Percentiles rank a stretch among this genome's conserved stretches.
These are phyloP conservation scores for Ganoderma resinaceum DNA, from an alignment of 1,284 basidiomycete genomes.

Conservation along the genomic window DNA sequence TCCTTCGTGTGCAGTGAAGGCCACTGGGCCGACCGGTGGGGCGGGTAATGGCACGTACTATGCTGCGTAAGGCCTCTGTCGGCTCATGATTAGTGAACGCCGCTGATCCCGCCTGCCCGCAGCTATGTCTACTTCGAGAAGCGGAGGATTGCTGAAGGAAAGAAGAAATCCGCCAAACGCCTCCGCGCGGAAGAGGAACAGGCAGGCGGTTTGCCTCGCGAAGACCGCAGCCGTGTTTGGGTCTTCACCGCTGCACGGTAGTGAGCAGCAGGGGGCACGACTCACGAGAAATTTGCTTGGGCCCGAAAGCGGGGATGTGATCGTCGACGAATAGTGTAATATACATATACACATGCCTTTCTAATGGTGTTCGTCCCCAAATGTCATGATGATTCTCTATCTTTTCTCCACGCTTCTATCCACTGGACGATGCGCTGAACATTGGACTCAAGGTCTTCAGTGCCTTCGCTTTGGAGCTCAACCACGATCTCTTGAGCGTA, in stretches of 20 bases:
- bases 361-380: slow-evolving; percentile 10
- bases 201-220: slow-evolving; percentile 41
- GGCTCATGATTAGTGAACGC: not conserved
- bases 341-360: slow-evolving; percentile 11
- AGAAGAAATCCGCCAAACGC: slow-evolving; percentile 53
- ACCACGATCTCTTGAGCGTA: slow-evolving; percentile 90
- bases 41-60: slow-evolving; percentile 53
- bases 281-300: not conserved
- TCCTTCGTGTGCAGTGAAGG: slow-evolving; percentile 44
- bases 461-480: slow-evolving; percentile 82
- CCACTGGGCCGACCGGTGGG: slow-evolving; percentile 47
- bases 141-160: slow-evolving; percentile 52
- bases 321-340: not conserved
- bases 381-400: slow-evolving; percentile 40
- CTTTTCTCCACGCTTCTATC: slow-evolving; percentile 81
- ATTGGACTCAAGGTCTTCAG: slow-evolving; percentile 88
- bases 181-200: slow-evolving; percentile 43
- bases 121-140: slow-evolving; percentile 60
- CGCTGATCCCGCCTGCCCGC: slow-evolving; percentile 6
- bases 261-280: not conserved
- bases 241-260: slow-evolving; percentile 17
- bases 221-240: slow-evolving; percentile 42
- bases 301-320: not conserved
- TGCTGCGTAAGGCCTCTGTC: slow-evolving; percentile 46
- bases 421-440: slow-evolving; percentile 86